Evolutionary conservation across 352 stramenopile species (phyloP), one percentile per base, ranked within the genome.

Genomic region (Peronospora belbahrii): DNA sequence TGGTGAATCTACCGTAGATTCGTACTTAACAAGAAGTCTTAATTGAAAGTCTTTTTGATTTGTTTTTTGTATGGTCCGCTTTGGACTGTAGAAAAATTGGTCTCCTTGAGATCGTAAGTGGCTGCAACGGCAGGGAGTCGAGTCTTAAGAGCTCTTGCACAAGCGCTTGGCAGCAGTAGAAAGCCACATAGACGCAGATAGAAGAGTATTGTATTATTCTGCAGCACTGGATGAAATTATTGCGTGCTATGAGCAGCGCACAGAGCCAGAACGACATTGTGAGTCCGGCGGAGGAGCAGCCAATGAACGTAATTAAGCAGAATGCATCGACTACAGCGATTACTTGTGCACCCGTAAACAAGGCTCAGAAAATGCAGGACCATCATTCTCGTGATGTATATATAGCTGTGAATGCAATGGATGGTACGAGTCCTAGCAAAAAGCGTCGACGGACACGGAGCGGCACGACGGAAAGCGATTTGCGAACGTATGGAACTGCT

Each of bases 21-120:
- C 59, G 54, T 59, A 65, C 59, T 58, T 69, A 62, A 25, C 35
- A 4, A 30, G n/a, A 42, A 10, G n/a, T n/a, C n/a, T 1, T n/a
- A 41, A 42, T 15, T 4, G 2, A n/a, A 35, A 35, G 30, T 35
- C 11, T 31, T 44, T n/a, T 34, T 37, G 22, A 52, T 31, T 55
- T 55, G 47, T 23, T 25, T 32, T 32, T 42, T 48, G 19, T 53
- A 47, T 47, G 22, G 17, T 31, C 24, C 14, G 18, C 24, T 23
- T 3, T 39, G 31, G 20, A 34, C 31, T 38, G 25, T 27, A 37
- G 13, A 49, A 43, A 31, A 13, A 6, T 28, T 14, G 6, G 14
- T 38, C 36, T 27, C 34, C 22, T 50, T 24, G 25, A 30, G 54
- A 58, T 50, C 48, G 45, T 57, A 35, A 46, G 48, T 42, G 45